These are phyloP conservation scores for Neckera pumila DNA, from an alignment of 225 moss, liverwort and hornwort genomes.

Conservation along the genomic window DNA sequence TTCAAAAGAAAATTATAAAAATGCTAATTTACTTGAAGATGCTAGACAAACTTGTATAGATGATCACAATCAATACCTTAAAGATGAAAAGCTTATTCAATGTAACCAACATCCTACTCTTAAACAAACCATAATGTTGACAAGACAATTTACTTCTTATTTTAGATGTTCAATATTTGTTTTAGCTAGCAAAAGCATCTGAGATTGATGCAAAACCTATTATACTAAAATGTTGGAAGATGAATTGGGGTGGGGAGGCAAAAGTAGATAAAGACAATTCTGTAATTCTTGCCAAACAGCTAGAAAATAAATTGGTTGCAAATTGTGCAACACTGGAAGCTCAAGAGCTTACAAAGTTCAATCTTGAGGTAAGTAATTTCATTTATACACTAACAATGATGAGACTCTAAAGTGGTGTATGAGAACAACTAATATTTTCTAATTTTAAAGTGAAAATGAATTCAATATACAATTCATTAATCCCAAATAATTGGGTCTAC, in stretches of 20 bases:
- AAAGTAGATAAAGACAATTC: slow-evolving; percentile 49
- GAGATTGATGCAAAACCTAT: not conserved
- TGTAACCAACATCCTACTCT: not conserved
- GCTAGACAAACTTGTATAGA: slow-evolving; percentile 9
- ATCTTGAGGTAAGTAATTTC: slow-evolving; percentile 13
- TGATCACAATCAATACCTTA: slow-evolving; percentile 30
- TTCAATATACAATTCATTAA: too few relatives aligned
- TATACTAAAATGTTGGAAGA: not conserved
- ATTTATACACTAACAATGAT: not conserved
- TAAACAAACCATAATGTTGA: not conserved
- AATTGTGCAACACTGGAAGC: slow-evolving; percentile 37
- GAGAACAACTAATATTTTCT: not conserved
- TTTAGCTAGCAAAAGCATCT: not conserved
- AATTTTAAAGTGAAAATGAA: not conserved
- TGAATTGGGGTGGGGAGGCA: not conserved
- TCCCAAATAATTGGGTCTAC: rapidly evolving
- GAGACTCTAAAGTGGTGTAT: not conserved
- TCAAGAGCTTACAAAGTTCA: slow-evolving; percentile 23
- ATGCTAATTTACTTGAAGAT: slow-evolving; percentile 10
- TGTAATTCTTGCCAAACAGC: slow-evolving; percentile 25
- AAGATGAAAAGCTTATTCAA: slow-evolving; percentile 40
- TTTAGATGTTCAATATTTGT: not conserved
- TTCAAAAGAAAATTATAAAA: slow-evolving; percentile 13
- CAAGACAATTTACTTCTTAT: rapidly evolving
- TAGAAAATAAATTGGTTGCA: slow-evolving; percentile 30